These are phyloP conservation scores for Diaporthe ilicicola DNA, from an alignment of 2,329 filamentous ascomycete genomes.

Conservation along the genomic window DNA sequence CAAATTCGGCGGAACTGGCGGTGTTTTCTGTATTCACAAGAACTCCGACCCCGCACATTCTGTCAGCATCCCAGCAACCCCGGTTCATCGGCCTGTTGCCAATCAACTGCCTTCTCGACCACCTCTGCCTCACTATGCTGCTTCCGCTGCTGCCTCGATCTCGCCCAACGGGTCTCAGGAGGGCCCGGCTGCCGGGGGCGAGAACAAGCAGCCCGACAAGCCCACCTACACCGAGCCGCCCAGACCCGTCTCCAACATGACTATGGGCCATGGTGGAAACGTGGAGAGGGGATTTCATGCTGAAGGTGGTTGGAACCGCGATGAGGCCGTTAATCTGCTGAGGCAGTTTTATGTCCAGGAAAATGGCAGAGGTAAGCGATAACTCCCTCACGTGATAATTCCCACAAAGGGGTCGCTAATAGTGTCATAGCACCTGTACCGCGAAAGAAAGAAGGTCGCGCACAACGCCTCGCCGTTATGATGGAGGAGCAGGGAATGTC, in stretches of 20 bases:
- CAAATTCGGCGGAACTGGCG: constrained; percentile 94
- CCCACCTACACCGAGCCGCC: constrained; percentile 31
- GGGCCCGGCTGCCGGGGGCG: constrained; percentile 17
- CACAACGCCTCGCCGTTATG: constrained; percentile 61
- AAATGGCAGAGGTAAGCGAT: constrained; percentile 81
- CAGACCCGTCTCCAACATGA: constrained; percentile 36
- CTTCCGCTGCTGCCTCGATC: constrained; percentile 28
- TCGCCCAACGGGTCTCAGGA: constrained; percentile 32
- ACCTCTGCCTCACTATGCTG: constrained; percentile 28
- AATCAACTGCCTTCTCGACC: constrained; percentile 30
- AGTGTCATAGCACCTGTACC: constrained; percentile 54
- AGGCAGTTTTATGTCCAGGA: constrained; percentile 97
- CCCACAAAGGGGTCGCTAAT: not conserved
- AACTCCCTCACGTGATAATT: too few species aligned
- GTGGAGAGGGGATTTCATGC: constrained; percentile 83
- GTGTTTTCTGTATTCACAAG: constrained; percentile 86
- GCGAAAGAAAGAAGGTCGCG: constrained; percentile 63
- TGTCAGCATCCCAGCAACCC: constrained; percentile 36
- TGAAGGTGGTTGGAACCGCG: constrained; percentile 85
- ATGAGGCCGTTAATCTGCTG: constrained; percentile 92
- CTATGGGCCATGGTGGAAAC: constrained; percentile 66
- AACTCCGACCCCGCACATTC: constrained; percentile 55
- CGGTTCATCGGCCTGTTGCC: constrained; percentile 39
- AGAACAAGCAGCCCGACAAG: constrained; percentile 31
- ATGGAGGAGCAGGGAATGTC: constrained; percentile 53